Evolutionary conservation across 768 basidiomycete species (phyloP).

Genomic region (Nidularia pulvinata): DNA sequence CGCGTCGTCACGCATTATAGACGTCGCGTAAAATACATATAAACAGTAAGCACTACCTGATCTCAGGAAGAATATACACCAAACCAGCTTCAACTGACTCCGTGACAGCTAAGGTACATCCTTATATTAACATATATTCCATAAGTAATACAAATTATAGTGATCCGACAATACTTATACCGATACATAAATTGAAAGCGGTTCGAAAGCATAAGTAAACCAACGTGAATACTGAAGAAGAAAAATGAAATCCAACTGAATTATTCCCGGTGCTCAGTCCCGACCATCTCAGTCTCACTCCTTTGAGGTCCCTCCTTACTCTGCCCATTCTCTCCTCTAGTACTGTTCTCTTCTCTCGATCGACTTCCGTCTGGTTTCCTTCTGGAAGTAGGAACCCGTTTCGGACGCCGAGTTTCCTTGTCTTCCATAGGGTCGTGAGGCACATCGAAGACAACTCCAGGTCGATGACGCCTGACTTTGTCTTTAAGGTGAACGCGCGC

Average conservation of each 20-base stretch:
- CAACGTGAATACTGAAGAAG: not conserved
- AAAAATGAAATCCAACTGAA: no score
- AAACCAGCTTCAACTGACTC: no score
- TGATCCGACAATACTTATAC: no score
- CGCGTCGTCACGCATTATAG: no score
- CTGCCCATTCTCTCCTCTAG: not conserved
- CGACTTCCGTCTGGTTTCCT: not conserved
- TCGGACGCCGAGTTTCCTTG: constrained; percentile 16
- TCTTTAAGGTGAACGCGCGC: constrained; percentile 32
- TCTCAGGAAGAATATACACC: no score
- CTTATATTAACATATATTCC: not conserved
- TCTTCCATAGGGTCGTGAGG: constrained; percentile 52
- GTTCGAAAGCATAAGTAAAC: constrained; percentile 1
- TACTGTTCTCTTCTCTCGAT: not conserved
- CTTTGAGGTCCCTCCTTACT: not conserved
- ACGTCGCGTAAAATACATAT: no score
- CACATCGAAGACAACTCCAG: constrained; percentile 69
- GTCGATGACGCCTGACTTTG: constrained; percentile 42
- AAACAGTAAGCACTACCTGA: no score
- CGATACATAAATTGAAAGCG: not conserved
- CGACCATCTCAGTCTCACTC: not conserved
- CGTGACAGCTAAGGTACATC: not conserved
- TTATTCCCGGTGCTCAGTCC: no score
- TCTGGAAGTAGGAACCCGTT: constrained; percentile 7
- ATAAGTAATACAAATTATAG: not conserved